Percentiles rank a stretch among this genome's conserved stretches.
These are phyloP conservation scores for Tranzscheliella williamsii DNA, from an alignment of 1,284 basidiomycete species.

Conservation along the genomic window DNA sequence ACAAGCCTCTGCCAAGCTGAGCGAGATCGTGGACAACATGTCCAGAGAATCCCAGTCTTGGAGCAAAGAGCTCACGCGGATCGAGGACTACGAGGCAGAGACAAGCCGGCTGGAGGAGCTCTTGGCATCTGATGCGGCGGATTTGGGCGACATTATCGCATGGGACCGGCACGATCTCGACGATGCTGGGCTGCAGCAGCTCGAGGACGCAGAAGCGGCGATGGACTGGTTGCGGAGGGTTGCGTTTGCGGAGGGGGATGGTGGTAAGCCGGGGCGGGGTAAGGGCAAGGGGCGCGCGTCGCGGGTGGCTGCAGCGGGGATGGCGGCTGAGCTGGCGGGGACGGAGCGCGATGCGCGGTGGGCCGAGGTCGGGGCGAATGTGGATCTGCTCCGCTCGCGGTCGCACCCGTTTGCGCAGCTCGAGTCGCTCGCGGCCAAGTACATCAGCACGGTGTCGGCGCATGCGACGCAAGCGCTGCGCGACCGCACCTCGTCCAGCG, in stretches of 20 bases:
- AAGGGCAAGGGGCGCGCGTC: slow-evolving; percentile 15
- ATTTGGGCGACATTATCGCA: slow-evolving; percentile 28
- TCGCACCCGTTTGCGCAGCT: slow-evolving; percentile 43
- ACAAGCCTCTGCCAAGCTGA: slow-evolving; percentile 33
- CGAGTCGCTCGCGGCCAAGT: slow-evolving; percentile 28
- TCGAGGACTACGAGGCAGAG: slow-evolving; percentile 38
- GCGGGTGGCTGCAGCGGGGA: slow-evolving; percentile 13
- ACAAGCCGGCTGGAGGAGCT: slow-evolving; percentile 26
- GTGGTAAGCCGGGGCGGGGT: slow-evolving; percentile 9
- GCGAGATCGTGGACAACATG: slow-evolving; percentile 36
- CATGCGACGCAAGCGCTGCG: slow-evolving; percentile 40
- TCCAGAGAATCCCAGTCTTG: slow-evolving; percentile 37
- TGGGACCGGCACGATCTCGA: slow-evolving; percentile 29
- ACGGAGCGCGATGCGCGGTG: slow-evolving; percentile 46
- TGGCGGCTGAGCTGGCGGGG: slow-evolving; percentile 17
- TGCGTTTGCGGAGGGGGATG: not conserved
- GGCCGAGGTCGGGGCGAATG: slow-evolving; percentile 39
- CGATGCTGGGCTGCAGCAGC: slow-evolving; percentile 25
- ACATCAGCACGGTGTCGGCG: slow-evolving; percentile 37
- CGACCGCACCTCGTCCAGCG: slow-evolving; percentile 33
- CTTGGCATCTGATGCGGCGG: slow-evolving; percentile 9
- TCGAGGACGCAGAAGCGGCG: slow-evolving; percentile 30
- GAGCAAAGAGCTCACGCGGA: slow-evolving; percentile 31
- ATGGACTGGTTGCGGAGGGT: slow-evolving; percentile 12
- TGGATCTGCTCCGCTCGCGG: slow-evolving; percentile 30